Base-by-base conservation (phyloP, 345 rosid species). In the Eutrema heterophyllum region DNA sequence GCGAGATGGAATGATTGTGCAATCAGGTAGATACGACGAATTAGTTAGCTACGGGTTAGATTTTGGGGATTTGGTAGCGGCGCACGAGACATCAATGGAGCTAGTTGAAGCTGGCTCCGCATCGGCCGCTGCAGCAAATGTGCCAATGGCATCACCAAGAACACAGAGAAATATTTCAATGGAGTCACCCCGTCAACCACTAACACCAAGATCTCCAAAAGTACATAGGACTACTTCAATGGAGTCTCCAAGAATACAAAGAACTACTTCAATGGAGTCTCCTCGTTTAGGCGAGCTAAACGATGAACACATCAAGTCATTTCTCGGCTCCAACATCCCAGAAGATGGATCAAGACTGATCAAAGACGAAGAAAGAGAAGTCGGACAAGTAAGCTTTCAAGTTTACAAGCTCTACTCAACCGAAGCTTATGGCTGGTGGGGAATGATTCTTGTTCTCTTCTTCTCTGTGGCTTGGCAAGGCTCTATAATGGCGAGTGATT, bases 361-460 rank as follows among this genome's bases (percentile, higher is more conserved):
- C 68, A 85, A 95, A 79, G 99, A 95, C 0, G 99, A 95, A 80
- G 96, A 91, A 70, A 84, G 90, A 78, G 99, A 79, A 74, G 88
- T 87, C 0, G 99, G 99, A 46, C 85, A 82, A 77, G 90, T 95
- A 51, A 89, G 92, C 75, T 72, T 82, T 69, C 79, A 71, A 2
- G 96, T 95, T 32, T 91, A 95, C 79, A 95, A 86, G 79, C 69
- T 84, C 24, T 95, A 91, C 86, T 79, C 71, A 74, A 89, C 97
- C 0, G 97, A 87, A 81, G 97, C 97, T 56, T 95, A 77, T 44
- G 99, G 98, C n/a, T 95, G 97, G 99, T 88, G 96, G 92, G 99
- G 97, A 11, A 85, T 83, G 8, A 79, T 74, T 29, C 74, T 59
- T 7, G 89, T 88, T 24, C 24, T 95, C 74, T 65, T 86, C 14